Conservation (phyloP, 2,329 filamentous ascomycete genomes). For the Pyrenophora teres region DNA sequence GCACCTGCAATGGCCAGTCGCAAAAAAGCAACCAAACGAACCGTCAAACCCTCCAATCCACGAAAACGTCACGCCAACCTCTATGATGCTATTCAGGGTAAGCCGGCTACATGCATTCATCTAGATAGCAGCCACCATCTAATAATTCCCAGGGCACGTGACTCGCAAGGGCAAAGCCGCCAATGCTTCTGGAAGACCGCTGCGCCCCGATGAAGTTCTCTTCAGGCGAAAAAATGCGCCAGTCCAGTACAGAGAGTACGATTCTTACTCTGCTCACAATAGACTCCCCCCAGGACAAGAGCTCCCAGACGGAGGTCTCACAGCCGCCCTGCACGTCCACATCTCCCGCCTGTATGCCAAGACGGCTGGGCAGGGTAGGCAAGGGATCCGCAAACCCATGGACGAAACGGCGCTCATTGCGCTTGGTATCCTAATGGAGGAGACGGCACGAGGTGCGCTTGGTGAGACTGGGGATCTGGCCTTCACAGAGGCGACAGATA, state of each 20-base stretch:
- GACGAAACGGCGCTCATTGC: constrained; percentile 79
- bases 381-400: constrained; percentile 62
- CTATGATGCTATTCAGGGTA: constrained; percentile 76
- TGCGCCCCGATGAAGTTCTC: constrained; percentile 72
- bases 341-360: constrained; percentile 66
- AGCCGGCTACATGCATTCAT: neutral
- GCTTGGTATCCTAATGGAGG: constrained; percentile 75
- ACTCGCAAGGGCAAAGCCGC: constrained; percentile 47
- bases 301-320: constrained; percentile 70
- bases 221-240: constrained; percentile 70
- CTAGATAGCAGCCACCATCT: neutral
- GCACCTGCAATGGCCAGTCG: neutral
- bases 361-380: constrained; percentile 23
- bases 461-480: constrained; percentile 71
- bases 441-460: constrained; percentile 64
- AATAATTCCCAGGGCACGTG: constrained; percentile 11
- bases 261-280: constrained; percentile 71
- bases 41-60: too few species aligned
- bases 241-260: constrained; percentile 69
- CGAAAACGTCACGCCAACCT: constrained; percentile 56
- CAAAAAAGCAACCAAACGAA: too few species aligned
- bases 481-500: constrained; percentile 63
- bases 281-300: constrained; percentile 56
- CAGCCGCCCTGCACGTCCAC: constrained; percentile 72
- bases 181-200: constrained; percentile 42